Conservation (phyloP, 2,329 filamentous ascomycete genomes). For the Botryotinia calthae region DNA sequence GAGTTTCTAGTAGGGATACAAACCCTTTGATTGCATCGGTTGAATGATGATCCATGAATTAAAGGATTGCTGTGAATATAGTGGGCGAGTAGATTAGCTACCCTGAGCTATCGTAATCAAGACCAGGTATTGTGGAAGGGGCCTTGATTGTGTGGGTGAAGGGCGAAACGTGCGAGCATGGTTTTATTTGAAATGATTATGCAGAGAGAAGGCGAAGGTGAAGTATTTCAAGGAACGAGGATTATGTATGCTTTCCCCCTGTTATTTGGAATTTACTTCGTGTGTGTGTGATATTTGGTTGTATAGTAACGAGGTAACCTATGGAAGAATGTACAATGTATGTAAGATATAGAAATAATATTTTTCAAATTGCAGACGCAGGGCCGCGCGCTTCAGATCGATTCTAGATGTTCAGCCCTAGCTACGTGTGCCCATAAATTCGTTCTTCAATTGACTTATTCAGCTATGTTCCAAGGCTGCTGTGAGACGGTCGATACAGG, state of each 20-base stretch:
- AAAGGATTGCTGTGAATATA: conserved; percentile 1
- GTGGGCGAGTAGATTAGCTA: background rate
- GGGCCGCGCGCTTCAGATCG: conserved; percentile 18
- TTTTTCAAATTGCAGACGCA: conserved; percentile 12
- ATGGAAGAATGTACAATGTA: background rate
- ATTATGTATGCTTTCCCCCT: background rate
- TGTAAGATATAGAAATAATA: background rate
- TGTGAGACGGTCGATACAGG: conserved; percentile 3
- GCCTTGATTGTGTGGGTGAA: background rate
- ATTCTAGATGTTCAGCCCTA: conserved; percentile 17
- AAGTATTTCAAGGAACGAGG: background rate
- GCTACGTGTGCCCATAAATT: conserved; percentile 5
- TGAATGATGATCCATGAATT: background rate
- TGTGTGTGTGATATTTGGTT: conserved; percentile 3
- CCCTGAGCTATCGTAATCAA: background rate
- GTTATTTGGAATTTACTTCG: background rate
- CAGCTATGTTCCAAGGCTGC: conserved; percentile 16
- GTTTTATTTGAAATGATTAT: conserved; percentile 1
- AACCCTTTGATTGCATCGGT: background rate
- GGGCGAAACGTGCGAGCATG: conserved; percentile 12
- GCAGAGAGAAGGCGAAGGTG: background rate
- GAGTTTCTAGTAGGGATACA: background rate
- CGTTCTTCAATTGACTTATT: conserved; percentile 5
- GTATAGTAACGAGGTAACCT: background rate
- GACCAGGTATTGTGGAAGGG: background rate